Evolutionary conservation across 2,329 filamentous ascomycete species (phyloP).

Genomic region (Aspergillus uvarum): DNA sequence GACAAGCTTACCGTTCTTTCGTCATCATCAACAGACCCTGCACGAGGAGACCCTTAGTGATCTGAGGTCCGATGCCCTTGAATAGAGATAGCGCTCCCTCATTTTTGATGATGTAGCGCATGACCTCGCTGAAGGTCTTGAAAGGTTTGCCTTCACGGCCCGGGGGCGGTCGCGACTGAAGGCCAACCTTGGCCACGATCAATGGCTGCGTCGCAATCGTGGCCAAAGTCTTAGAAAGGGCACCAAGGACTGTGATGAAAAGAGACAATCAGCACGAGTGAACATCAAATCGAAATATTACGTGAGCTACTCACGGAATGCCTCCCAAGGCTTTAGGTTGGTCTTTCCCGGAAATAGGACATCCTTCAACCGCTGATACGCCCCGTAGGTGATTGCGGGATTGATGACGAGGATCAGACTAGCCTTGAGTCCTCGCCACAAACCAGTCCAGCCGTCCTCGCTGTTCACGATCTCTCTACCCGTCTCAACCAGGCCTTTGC

Average conservation of each 20-base stretch:
- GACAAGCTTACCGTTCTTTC: conserved; percentile 72
- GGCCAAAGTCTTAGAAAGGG: conserved; percentile 87
- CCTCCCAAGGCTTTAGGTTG: conserved; percentile 77
- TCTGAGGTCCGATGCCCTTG: conserved; percentile 94
- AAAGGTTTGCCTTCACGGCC: conserved; percentile 85
- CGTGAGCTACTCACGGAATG: conserved; percentile 70
- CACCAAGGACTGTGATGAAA: conserved; percentile 69
- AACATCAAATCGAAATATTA: not conserved
- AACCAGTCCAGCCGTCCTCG: conserved; percentile 81
- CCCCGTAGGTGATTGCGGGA: conserved; percentile 95
- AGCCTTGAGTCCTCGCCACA: conserved; percentile 95
- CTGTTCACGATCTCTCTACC: conserved; percentile 85
- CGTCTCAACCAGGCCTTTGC: conserved; percentile 83
- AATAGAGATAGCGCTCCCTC: conserved; percentile 84
- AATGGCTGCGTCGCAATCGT: conserved; percentile 91
- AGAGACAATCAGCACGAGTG: conserved; percentile 14
- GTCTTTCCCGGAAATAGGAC: conserved; percentile 73
- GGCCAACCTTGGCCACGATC: conserved; percentile 94
- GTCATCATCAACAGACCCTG: conserved; percentile 99
- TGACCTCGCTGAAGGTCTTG: conserved; percentile 89
- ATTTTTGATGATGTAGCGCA: conserved; percentile 87
- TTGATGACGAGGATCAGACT: conserved; percentile 95
- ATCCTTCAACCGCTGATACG: conserved; percentile 84
- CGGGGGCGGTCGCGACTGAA: conserved; percentile 89
- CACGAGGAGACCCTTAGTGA: conserved; percentile 87